Conservation (phyloP, 208 protist genomes). For the Herpetomonas tarakana region DNA sequence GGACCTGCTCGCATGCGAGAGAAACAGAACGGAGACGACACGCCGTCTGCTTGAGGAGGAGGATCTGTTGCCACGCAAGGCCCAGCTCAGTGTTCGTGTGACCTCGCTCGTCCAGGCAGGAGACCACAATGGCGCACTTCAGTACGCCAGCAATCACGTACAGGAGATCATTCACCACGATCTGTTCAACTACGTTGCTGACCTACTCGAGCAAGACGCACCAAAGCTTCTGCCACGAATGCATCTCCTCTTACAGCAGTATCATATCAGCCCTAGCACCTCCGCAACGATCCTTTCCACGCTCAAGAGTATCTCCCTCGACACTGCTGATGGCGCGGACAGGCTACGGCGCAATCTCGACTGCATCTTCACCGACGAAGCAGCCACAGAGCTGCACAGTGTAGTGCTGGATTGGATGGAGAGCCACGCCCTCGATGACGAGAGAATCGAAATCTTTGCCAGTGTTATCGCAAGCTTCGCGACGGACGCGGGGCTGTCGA, state of each 20-base stretch:
- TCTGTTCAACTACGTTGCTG: conserved; percentile 26
- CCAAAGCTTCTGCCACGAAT: conserved; percentile 20
- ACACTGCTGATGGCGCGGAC: neutral
- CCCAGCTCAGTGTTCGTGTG: neutral
- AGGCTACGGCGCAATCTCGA: conserved; percentile 2
- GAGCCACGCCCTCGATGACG: conserved; percentile 55
- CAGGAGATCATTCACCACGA: conserved; percentile 16
- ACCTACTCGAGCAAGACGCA: conserved; percentile 27
- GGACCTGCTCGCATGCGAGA: neutral
- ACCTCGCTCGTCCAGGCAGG: conserved; percentile 10
- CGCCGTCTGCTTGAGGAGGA: neutral
- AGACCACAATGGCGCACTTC: conserved; percentile 14
- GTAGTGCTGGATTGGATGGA: conserved; percentile 71
- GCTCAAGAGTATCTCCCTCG: conserved; percentile 8
- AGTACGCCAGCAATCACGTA: conserved; percentile 25
- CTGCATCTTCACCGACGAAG: conserved; percentile 18
- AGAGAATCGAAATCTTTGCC: conserved; percentile 51
- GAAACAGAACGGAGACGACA: neutral
- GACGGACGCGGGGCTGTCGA: conserved; percentile 34
- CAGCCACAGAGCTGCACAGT: conserved; percentile 25
- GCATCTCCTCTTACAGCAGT: conserved; percentile 18
- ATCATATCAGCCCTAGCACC: conserved; percentile 6
- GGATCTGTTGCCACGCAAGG: conserved; percentile 1
- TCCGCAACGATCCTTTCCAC: conserved; percentile 8
- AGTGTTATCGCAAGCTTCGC: conserved; percentile 40